A percentile compares a stretch with the other conserved stretches of the same genome.
Evolutionary conservation across 352 stramenopile species (phyloP).

Genomic region (Phytophthora pinifolia): DNA sequence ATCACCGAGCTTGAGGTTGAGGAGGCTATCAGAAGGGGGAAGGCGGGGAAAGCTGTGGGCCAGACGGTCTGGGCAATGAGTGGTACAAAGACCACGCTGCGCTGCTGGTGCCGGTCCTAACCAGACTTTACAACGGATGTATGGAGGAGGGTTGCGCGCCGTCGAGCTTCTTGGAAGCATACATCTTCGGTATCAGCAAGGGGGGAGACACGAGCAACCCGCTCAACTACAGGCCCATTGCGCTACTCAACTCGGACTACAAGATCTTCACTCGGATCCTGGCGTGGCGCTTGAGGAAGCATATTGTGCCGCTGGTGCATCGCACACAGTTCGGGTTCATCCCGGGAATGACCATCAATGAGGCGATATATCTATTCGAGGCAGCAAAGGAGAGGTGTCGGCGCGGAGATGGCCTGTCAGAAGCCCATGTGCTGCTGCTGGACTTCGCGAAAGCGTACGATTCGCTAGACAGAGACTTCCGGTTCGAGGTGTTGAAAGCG

Average conservation of each 20-base stretch:
- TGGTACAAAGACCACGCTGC: too few relatives aligned
- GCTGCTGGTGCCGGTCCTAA: too few relatives aligned
- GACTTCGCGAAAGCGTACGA: conserved; percentile 11
- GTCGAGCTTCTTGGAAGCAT: neutral
- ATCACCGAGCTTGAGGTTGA: too few relatives aligned
- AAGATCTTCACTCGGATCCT: neutral
- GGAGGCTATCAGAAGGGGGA: too few relatives aligned
- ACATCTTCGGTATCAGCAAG: conserved; percentile 12
- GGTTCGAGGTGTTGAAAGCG: neutral
- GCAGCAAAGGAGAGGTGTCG: neutral
- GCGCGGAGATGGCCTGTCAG: neutral
- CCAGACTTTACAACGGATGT: neutral
- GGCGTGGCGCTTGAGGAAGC: neutral
- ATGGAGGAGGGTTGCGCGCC: neutral
- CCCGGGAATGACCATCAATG: neutral
- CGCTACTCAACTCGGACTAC: too few relatives aligned
- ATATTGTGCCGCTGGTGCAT: neutral
- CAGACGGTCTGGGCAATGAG: too few relatives aligned
- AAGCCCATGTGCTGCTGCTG: conserved; percentile 4
- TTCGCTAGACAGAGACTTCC: neutral
- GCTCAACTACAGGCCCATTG: conserved; percentile 3
- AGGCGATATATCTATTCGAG: conserved; percentile 1
- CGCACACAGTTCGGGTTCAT: conserved; percentile 2
- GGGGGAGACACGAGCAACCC: neutral
- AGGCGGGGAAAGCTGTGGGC: too few relatives aligned